phyloP scores from a whole-genome alignment of 768 basidiomycete genomes.

The Kwoniella newhampshirensis region DNA sequence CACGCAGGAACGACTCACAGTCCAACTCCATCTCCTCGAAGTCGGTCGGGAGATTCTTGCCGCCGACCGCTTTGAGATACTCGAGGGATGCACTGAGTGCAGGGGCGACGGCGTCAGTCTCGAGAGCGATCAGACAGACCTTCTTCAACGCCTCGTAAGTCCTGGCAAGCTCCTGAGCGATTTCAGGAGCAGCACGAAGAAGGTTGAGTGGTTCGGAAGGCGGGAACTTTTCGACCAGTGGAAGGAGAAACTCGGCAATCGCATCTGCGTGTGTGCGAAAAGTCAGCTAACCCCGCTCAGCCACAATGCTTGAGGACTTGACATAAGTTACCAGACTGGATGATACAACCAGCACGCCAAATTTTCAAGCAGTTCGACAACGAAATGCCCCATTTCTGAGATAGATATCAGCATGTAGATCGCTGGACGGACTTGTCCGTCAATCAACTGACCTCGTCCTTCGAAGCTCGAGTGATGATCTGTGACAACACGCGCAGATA shows the following conservation, averaged over 20 bases:
- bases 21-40: constrained; percentile 48
- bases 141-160: constrained; percentile 44
- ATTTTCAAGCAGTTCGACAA: constrained; percentile 43
- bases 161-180: constrained; percentile 44
- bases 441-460: constrained; percentile 28
- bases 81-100: constrained; percentile 46
- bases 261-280: constrained; percentile 23
- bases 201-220: constrained; percentile 39
- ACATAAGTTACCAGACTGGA: constrained; percentile 45
- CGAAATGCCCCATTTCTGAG: constrained; percentile 43
- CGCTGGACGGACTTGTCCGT: background rate
- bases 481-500: no score
- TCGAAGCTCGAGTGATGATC: constrained; percentile 49
- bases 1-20: constrained; percentile 26
- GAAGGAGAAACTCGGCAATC: constrained; percentile 36
- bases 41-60: constrained; percentile 39
- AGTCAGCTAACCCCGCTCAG: no score
- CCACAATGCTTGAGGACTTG: no score
- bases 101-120: constrained; percentile 47
- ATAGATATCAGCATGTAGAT: background rate
- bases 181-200: constrained; percentile 38
- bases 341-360: constrained; percentile 53
- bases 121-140: constrained; percentile 37
- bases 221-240: constrained; percentile 35
- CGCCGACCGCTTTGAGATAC: constrained; percentile 43